phyloP scores from a whole-genome alignment of 2,329 filamentous ascomycete genomes.

The Paraconiothyrium brasiliense region DNA sequence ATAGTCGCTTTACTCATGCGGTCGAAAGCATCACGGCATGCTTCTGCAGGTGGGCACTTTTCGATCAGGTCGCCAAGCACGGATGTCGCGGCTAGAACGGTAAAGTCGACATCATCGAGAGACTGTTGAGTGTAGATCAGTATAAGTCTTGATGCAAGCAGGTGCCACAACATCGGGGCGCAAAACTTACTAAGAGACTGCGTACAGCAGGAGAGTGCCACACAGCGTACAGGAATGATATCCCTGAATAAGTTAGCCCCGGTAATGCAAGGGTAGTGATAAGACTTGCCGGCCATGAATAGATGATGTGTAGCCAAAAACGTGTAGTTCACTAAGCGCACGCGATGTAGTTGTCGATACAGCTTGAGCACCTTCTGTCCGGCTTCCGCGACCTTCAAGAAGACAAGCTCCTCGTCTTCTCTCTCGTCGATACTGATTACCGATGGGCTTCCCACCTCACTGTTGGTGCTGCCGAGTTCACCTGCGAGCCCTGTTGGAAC shows the following conservation, averaged over 20 bases:
- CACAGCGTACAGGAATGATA: constrained; percentile 95
- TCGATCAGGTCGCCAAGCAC: constrained; percentile 91
- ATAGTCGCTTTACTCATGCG: constrained; percentile 95
- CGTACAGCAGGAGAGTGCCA: constrained; percentile 94
- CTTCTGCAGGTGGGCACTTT: constrained; percentile 93
- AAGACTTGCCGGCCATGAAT: constrained; percentile 84
- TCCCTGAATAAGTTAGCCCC: constrained; percentile 56
- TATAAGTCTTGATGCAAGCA: constrained; percentile 15
- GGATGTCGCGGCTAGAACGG: constrained; percentile 89
- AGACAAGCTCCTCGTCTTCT: constrained; percentile 90
- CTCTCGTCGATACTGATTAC: constrained; percentile 71
- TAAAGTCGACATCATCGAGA: constrained; percentile 98
- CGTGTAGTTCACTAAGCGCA: constrained; percentile 92
- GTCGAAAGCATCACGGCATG: constrained; percentile 93
- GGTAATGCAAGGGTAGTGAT: constrained; percentile 20
- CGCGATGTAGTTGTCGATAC: constrained; percentile 87
- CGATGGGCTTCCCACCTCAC: constrained; percentile 68
- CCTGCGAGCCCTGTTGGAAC: constrained; percentile 85
- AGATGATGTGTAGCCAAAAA: constrained; percentile 95
- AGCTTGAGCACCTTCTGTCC: constrained; percentile 91
- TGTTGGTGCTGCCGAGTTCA: constrained; percentile 70
- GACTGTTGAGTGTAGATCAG: constrained; percentile 57
- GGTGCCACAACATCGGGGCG: constrained; percentile 22
- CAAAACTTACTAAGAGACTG: constrained; percentile 75
- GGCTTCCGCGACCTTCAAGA: constrained; percentile 93